Evolutionary conservation across 345 rosid genomes (phyloP), one percentile per base, ranked within the genome.

Genomic region (Gynandropsis gynandra): DNA sequence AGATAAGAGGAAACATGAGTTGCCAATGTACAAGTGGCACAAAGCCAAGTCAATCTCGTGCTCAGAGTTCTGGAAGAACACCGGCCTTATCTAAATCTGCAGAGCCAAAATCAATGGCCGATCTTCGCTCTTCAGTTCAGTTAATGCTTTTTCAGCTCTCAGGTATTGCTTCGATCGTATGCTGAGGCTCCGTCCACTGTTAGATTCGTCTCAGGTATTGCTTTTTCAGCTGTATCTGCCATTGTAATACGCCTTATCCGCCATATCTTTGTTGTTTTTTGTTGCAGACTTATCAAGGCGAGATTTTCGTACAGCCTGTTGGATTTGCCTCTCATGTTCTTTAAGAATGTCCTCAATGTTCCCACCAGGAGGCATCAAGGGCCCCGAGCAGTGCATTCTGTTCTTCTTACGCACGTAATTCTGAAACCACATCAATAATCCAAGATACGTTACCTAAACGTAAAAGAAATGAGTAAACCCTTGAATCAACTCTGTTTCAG

Each of bases 321-420:
- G 98, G 66, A 92, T 85, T 48, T 75, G 93, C 63, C 87, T 80
- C 68, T 87, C 98, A 13, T 92, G 98, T 51, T 87, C 97, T 70
- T 71, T 85, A 15, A 92, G 81, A 62, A 85, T 62, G 12, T 83
- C 98, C 7, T 92, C 95, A 8, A 85, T 80, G 75, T 79, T 87
- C 37, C 88, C 90, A 16, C 94, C 97, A 1, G 83, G 81, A 63
- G 97, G 85, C 74, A 87, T 73, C 80, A 92, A 60, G 7, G 98
- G 98, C 62, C 98, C 98, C 2, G 97, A 87, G 69, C 38, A 87
- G 41, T 87, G 82, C 49, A 82, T 78, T 70, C 82, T 84, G 70
- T 63, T 87, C 69, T 83, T 88, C 79, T 68, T 80, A 0, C 69
- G 74, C 49, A 63, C 80, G 52, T 69, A 74, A 4, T 64, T 82